Conservation (phyloP, 2,329 filamentous ascomycete species). For the Ceratocystis ficicola region DNA sequence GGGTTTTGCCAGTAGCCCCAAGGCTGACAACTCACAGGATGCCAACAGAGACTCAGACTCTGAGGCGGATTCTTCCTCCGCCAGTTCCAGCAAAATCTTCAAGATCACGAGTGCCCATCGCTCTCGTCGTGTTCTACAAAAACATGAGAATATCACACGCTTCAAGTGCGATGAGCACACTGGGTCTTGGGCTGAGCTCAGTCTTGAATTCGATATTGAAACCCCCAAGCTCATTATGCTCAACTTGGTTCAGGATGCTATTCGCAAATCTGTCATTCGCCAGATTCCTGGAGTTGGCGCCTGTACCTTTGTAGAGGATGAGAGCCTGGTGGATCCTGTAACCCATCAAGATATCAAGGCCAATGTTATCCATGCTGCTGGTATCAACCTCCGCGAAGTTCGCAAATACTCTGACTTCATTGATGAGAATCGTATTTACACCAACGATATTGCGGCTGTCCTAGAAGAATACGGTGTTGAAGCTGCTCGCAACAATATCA, state of each 20-base stretch:
- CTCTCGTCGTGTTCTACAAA: conserved; percentile 51
- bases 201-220: conserved; percentile 66
- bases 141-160: conserved; percentile 53
- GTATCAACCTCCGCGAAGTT: conserved; percentile 84
- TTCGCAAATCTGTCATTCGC: conserved; percentile 70
- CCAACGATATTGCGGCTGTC: conserved; percentile 84
- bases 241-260: conserved; percentile 71
- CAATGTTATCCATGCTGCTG: conserved; percentile 60
- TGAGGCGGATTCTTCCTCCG: conserved; percentile 23
- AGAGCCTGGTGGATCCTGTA: conserved; percentile 38
- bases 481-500: conserved; percentile 76
- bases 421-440: conserved; percentile 73
- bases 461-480: conserved; percentile 83
- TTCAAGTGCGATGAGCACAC: conserved; percentile 69
- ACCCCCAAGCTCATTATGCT: conserved; percentile 90
- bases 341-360: conserved; percentile 40
- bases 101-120: conserved; percentile 31
- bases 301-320: conserved; percentile 54
- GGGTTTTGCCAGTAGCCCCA: conserved; percentile 40
- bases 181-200: conserved; percentile 67
- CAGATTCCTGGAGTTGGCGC: conserved; percentile 65
- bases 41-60: conserved; percentile 28
- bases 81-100: conserved; percentile 27
- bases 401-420: conserved; percentile 76
- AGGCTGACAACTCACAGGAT: conserved; percentile 19